Evolutionary conservation across 23 red algal species (phyloP).

Genomic region (Chondrus crispus): DNA sequence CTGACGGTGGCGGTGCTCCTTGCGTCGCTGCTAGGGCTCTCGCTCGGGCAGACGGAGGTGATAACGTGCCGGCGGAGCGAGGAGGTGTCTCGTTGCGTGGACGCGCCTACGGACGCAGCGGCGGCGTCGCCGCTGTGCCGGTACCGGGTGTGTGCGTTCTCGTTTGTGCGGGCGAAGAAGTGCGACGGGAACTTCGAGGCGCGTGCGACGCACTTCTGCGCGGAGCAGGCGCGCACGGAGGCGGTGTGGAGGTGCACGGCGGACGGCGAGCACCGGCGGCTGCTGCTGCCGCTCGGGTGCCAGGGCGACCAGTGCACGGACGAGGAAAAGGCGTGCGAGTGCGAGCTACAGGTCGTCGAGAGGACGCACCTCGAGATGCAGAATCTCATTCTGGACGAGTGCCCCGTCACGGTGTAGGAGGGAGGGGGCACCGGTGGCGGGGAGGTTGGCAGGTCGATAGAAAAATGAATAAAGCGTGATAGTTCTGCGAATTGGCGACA

Average conservation of each 20-base stretch:
- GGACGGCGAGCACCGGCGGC: background rate
- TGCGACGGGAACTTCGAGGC: background rate
- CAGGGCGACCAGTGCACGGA: background rate
- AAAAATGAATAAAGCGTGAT: too few relatives aligned
- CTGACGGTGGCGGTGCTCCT: too few relatives aligned
- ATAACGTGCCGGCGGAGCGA: background rate
- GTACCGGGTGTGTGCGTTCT: background rate
- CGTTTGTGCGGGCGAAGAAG: too few relatives aligned
- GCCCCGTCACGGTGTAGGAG: too few relatives aligned
- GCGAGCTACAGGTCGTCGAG: background rate
- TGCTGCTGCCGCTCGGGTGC: background rate
- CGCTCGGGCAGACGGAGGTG: too few relatives aligned
- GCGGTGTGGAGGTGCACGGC: background rate
- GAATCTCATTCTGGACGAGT: too few relatives aligned
- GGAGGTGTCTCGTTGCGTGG: background rate
- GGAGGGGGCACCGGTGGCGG: too few relatives aligned
- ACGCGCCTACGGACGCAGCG: too few relatives aligned
- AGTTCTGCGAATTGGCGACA: too few relatives aligned
- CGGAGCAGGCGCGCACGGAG: background rate
- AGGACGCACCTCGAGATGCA: background rate
- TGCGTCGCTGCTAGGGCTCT: too few relatives aligned
- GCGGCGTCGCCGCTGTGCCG: too few relatives aligned
- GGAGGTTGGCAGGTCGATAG: too few relatives aligned
- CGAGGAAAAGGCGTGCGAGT: background rate
- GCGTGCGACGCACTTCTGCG: background rate